phyloP scores from a whole-genome alignment of 2,329 filamentous ascomycete genomes.

The Alternaria longipes region DNA sequence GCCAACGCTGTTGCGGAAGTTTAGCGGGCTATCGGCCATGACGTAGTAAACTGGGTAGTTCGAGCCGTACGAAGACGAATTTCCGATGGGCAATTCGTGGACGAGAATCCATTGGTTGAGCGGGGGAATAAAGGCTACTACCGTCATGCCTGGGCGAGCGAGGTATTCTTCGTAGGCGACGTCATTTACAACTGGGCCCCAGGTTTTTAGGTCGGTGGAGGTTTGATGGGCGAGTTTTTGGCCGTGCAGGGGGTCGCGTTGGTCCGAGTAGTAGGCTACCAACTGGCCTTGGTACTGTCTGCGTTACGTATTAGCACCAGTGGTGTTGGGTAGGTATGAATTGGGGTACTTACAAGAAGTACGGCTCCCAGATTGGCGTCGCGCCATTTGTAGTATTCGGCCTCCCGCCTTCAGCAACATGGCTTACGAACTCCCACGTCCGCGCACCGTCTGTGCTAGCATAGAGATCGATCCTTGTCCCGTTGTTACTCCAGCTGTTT shows the following conservation, averaged over 20 bases:
- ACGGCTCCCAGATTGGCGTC: conserved; percentile 39
- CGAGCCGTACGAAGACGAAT: conserved; percentile 22
- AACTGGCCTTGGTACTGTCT: conserved; percentile 31
- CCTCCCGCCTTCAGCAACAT: conserved; percentile 29
- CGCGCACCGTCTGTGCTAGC: conserved; percentile 30
- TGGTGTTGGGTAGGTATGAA: background rate
- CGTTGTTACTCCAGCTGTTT: conserved; percentile 58
- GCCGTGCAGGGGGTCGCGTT: conserved; percentile 34
- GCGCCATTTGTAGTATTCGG: conserved; percentile 32
- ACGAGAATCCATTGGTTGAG: conserved; percentile 35
- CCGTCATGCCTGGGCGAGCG: conserved; percentile 36
- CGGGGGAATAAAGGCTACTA: conserved; percentile 29
- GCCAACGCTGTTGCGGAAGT: conserved; percentile 25
- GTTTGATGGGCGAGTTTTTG: conserved; percentile 39
- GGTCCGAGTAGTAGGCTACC: conserved; percentile 37
- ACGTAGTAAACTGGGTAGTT: conserved; percentile 38
- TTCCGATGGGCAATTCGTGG: conserved; percentile 31
- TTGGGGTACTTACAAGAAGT: conserved; percentile 22
- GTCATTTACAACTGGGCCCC: conserved; percentile 34
- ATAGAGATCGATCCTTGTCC: conserved; percentile 33
- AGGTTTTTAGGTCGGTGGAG: conserved; percentile 28
- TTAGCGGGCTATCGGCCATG: conserved; percentile 28
- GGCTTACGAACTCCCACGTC: conserved; percentile 36
- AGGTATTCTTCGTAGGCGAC: conserved; percentile 11
- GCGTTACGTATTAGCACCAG: background rate